Conservation (phyloP, 495 filamentous ascomycete genomes). For the Tuber aestivum region DNA sequence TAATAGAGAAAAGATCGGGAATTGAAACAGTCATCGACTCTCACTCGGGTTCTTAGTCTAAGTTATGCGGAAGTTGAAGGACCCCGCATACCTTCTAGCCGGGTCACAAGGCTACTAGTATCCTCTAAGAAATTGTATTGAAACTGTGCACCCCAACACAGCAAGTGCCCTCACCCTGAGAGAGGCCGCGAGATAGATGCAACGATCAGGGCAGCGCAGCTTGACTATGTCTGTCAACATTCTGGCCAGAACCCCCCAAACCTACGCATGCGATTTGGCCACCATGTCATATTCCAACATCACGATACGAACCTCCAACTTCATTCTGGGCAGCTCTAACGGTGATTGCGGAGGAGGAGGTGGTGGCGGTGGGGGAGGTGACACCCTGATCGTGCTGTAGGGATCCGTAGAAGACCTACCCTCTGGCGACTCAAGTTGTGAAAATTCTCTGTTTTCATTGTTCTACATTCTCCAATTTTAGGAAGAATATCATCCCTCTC, state of each 20-base stretch:
- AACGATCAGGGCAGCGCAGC: not conserved
- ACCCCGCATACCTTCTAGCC: not conserved
- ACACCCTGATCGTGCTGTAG: too few species aligned
- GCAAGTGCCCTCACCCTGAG: not conserved
- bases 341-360: not conserved
- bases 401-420: too few species aligned
- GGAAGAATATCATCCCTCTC: conserved; percentile 92
- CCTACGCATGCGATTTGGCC: not conserved
- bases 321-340: not conserved
- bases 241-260: not conserved
- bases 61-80: not conserved
- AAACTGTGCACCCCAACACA: not conserved
- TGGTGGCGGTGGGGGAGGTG: too few species aligned
- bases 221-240: not conserved
- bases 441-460: conserved; percentile 78
- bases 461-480: conserved; percentile 80
- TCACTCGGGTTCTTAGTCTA: not conserved
- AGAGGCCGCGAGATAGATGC: not conserved
- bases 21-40: not conserved
- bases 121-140: not conserved
- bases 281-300: not conserved
- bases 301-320: not conserved
- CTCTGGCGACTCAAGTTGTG: conserved; percentile 83
- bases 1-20: not conserved
- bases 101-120: not conserved